These are phyloP conservation scores for Kalanchoe fedtschenkoi DNA, from an alignment of 164 flowering plant genomes.

Conservation along the genomic window DNA sequence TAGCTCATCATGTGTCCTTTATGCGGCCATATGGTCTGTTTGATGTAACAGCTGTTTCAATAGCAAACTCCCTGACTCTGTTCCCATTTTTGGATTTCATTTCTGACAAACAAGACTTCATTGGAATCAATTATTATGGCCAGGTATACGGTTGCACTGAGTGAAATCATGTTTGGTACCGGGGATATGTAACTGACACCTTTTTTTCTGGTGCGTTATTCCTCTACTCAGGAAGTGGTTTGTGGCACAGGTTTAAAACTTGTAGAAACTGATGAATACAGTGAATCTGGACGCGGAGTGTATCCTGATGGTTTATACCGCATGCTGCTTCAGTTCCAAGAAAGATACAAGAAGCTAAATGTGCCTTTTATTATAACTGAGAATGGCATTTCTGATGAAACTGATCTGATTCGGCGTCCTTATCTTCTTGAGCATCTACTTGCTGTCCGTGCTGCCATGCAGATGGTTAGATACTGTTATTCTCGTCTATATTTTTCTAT, in stretches of 20 bases:
- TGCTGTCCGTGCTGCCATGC: slow-evolving; percentile 84
- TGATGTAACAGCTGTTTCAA: slow-evolving; percentile 67
- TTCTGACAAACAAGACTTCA: slow-evolving; percentile 62
- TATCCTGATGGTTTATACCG: slow-evolving; percentile 94
- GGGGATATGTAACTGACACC: neutral
- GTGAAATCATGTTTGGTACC: no score
- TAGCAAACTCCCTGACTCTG: slow-evolving; percentile 69
- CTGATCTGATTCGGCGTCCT: slow-evolving; percentile 80
- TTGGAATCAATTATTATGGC: slow-evolving; percentile 96
- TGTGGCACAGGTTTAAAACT: slow-evolving; percentile 78
- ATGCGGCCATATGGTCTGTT: slow-evolving; percentile 92
- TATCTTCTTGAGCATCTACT: slow-evolving; percentile 84
- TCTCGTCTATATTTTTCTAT: neutral
- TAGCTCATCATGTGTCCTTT: slow-evolving; percentile 90
- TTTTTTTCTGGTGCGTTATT: neutral
- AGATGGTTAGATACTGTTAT: slow-evolving; percentile 31
- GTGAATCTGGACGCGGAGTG: slow-evolving; percentile 96
- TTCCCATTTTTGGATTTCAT: slow-evolving; percentile 72
- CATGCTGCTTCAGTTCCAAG: slow-evolving; percentile 78
- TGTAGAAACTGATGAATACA: slow-evolving; percentile 76
- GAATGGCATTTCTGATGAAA: slow-evolving; percentile 87
- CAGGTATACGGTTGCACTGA: slow-evolving; percentile 39
- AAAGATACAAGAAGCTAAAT: slow-evolving; percentile 75
- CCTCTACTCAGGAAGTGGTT: slow-evolving; percentile 59
- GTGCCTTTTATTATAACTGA: slow-evolving; percentile 80